Base-by-base conservation (phyloP, 176 grass and related monocot species). In the Tillandsia leiboldiana region DNA sequence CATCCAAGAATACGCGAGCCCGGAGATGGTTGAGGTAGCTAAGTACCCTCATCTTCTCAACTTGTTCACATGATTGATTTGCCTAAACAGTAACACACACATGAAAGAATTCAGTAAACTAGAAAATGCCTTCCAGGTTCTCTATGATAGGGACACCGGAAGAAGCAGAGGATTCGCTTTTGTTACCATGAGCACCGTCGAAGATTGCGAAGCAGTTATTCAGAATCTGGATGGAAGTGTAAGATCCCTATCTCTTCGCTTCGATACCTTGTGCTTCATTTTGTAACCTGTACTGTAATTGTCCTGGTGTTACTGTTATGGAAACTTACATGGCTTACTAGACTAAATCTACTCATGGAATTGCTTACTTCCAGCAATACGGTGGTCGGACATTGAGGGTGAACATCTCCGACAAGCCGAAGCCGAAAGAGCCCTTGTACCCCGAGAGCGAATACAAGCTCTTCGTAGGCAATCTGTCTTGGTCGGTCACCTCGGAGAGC, bases 111-210 rank as follows among this genome's bases (percentile, higher is more conserved):
- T n/a, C 12, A 17, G n/a, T 57, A 57, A 15, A 17, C 13, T 6
- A 18, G 8, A 57, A 15, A 59, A 59, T 18, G 7, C 12, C 14
- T n/a, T 75, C 59, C 67, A 97, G 93, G 93, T 97, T 59, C 72
- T 97, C 3, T 97, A 97, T 26, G 89, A 97, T 66, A 82, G 93
- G 61, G 49, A 65, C 8, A 90, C 93, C 12, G 93, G 93, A 52
- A 85, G 93, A 54, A 97, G 93, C 74, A 78, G 93, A 79, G 93
- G 93, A 15, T 97, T 97, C 61, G 93, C 93, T 26, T 97, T 92
- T 79, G 94, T 97, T 52, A 92, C 94, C 29, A 97, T 97, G 89
- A 92, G 74, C 84, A 74, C 82, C 0, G 24, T 86, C 10, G 82
- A 87, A 42, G 94, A 97, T 68, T 97, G 93, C 10, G 84, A 97